Conservation (phyloP, 2,329 filamentous ascomycete species). For the Coleophoma crateriformis region DNA sequence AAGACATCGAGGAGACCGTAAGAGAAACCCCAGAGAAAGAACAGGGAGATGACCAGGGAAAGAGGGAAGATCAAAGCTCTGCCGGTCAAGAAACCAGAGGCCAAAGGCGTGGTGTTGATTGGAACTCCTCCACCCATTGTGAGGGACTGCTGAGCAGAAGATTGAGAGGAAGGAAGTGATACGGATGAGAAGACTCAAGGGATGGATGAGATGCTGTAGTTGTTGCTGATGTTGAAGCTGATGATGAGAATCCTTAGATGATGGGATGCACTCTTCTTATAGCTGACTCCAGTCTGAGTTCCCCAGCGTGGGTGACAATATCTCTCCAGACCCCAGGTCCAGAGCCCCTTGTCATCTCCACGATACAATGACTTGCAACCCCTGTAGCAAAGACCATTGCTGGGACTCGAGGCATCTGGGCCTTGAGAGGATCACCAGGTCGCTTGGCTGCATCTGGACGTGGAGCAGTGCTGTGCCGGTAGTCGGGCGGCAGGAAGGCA, state of each 20-base stretch:
- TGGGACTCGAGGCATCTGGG: background rate
- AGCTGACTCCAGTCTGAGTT: constrained; percentile 5
- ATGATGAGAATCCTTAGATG: constrained; percentile 5
- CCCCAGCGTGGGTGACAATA: background rate
- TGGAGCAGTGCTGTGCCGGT: background rate
- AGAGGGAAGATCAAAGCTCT: constrained; percentile 40
- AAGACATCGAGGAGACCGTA: constrained; percentile 81
- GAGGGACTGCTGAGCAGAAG: constrained; percentile 1
- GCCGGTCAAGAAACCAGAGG: constrained; percentile 32
- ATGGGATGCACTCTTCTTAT: constrained; percentile 7
- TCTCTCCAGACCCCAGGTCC: background rate
- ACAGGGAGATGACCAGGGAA: constrained; percentile 65
- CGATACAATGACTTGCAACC: background rate
- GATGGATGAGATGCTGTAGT: constrained; percentile 1
- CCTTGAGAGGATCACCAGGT: background rate
- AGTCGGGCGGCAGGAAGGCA: background rate
- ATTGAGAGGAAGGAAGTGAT: constrained; percentile 3
- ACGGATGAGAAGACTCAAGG: constrained; percentile 2
- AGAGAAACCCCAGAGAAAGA: constrained; percentile 84
- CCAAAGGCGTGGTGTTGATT: constrained; percentile 28
- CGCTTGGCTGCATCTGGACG: background rate
- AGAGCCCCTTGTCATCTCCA: background rate
- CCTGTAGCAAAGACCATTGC: background rate
- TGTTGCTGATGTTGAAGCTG: constrained; percentile 2
- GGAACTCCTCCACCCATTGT: constrained; percentile 37